phyloP scores from a whole-genome alignment of 768 basidiomycete genomes.

The Pulveroboletus sp. region DNA sequence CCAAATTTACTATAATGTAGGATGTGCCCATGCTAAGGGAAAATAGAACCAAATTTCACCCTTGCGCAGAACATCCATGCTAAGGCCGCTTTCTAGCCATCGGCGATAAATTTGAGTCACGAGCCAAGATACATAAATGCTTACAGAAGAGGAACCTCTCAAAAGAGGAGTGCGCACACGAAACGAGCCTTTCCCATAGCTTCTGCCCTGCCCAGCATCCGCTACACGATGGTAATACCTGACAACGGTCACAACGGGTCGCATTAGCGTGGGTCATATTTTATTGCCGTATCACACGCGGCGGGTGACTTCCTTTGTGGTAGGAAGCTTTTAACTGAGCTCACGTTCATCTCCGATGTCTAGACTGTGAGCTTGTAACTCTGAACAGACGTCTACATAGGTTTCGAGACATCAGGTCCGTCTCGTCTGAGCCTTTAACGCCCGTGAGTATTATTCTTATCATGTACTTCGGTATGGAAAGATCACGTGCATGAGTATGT shows the following conservation, averaged over 20 bases:
- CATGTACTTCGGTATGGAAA: no score
- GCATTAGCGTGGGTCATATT: background rate
- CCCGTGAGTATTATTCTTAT: background rate
- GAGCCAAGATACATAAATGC: background rate
- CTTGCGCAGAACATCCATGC: background rate
- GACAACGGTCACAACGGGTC: background rate
- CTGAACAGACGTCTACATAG: background rate
- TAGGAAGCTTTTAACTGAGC: background rate
- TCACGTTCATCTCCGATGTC: slow-evolving; percentile 18
- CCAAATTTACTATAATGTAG: no score
- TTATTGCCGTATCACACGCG: background rate
- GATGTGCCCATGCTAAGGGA: background rate
- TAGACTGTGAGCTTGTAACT: background rate
- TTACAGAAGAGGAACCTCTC: background rate
- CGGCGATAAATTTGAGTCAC: no score
- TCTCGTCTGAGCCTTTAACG: background rate
- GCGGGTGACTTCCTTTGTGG: background rate
- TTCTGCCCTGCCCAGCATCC: background rate
- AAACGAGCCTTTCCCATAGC: background rate
- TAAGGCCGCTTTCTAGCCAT: background rate
- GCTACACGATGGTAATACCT: background rate
- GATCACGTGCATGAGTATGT: background rate
- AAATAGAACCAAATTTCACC: background rate
- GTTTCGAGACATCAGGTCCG: background rate
- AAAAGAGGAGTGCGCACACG: background rate